Conservation (phyloP, 2,329 filamentous ascomycete species). For the Botrytis paeoniae region DNA sequence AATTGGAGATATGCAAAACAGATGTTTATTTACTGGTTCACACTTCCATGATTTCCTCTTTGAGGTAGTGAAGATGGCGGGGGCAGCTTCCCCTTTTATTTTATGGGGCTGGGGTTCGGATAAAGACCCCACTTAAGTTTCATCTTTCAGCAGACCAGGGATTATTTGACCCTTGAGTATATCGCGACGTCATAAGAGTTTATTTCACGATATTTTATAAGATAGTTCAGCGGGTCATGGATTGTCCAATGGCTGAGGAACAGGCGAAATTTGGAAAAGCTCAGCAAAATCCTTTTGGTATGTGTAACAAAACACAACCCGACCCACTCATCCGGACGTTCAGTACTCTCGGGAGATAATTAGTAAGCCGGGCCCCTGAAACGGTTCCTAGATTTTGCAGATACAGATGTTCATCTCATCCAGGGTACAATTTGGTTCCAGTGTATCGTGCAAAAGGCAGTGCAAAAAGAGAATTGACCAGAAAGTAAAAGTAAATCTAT, state of each 20-base stretch:
- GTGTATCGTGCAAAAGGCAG: not conserved
- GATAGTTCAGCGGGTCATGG: not conserved
- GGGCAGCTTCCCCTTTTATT: not conserved
- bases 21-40: not conserved
- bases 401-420: not conserved
- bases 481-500: not conserved
- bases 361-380: not conserved
- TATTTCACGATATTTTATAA: not conserved
- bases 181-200: not conserved
- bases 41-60: not conserved
- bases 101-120: not conserved
- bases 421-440: not conserved
- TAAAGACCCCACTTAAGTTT: not conserved
- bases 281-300: not conserved
- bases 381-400: too few species aligned
- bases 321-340: not conserved
- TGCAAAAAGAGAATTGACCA: not conserved
- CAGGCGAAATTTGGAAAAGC: not conserved
- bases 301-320: not conserved
- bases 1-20: not conserved
- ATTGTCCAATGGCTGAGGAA: not conserved
- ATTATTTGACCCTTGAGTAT: not conserved
- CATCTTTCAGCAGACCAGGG: not conserved
- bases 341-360: not conserved
- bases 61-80: too few species aligned